phyloP scores from a whole-genome alignment of 805 yeast species.

The Myxozyma lipomycoides region DNA sequence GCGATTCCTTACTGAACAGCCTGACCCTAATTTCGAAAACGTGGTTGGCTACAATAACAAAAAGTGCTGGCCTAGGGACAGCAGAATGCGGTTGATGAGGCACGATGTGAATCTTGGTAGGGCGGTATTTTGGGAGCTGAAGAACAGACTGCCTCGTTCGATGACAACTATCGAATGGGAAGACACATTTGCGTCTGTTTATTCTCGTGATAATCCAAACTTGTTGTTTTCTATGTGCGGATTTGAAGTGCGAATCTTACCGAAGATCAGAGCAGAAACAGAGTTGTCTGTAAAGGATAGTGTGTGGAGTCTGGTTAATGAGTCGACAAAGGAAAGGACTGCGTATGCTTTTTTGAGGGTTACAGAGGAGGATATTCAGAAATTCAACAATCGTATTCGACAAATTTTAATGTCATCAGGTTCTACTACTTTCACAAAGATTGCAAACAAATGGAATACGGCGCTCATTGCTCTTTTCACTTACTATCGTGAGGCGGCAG shows the following conservation, averaged over 20 bases:
- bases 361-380: constrained; percentile 70
- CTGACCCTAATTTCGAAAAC: constrained; percentile 88
- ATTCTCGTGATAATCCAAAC: constrained; percentile 86
- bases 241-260: constrained; percentile 84
- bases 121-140: constrained; percentile 88
- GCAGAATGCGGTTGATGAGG: constrained; percentile 84
- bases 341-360: constrained; percentile 86
- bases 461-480: constrained; percentile 81
- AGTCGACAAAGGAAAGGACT: constrained; percentile 71
- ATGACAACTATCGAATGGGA: constrained; percentile 74
- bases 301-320: constrained; percentile 82
- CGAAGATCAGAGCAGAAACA: constrained; percentile 57
- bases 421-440: constrained; percentile 88
- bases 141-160: constrained; percentile 72
- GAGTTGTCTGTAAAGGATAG: constrained; percentile 64
- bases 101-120: constrained; percentile 89
- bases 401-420: constrained; percentile 95
- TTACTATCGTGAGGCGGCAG: constrained; percentile 89
- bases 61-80: constrained; percentile 91
- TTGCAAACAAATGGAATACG: constrained; percentile 95
- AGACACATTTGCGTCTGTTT: constrained; percentile 77
- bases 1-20: constrained; percentile 75
- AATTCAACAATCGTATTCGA: constrained; percentile 76
- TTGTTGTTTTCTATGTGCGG: constrained; percentile 89
- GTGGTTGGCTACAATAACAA: constrained; percentile 82